Base-by-base conservation (phyloP, 1,284 basidiomycete species). In the Rhodotorula sp. region DNA sequence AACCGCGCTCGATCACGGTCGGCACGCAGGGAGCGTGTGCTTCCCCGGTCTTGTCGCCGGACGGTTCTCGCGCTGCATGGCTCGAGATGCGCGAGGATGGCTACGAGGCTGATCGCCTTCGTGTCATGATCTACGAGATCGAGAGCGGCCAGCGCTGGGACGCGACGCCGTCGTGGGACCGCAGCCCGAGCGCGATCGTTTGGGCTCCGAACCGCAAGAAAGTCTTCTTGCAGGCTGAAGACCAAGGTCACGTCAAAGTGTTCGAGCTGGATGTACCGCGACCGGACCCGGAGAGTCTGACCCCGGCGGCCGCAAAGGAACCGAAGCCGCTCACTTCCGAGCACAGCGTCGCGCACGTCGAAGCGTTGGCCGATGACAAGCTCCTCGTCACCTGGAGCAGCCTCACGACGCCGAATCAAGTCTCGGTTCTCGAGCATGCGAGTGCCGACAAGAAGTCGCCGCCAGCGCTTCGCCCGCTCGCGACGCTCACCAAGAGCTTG, bases 1-100 rank as follows among this genome's bases (percentile, higher is more conserved):
- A 62, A 23, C 73, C 77, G 7, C 70, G 67, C 31, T 71, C 79
- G 73, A 82, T 97, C 57, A 95, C 93, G 0, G 87, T 88, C 21
- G 91, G 91, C 10, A 84, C 85, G 54, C 92, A 94, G 80, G 93
- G 92, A 43, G 93, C 93, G 4, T 89, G 88, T 7, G 87, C 86
- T 76, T 84, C 81, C 49, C 85, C 86, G 3, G 62, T 67, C 31
- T 90, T 94, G 79, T 90, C 84, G 74, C 82, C 83, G 4, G 82
- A 86, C 52, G 90, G 89, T 0, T 85, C 85, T 66, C 55, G 62
- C 26, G 86, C 87, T 2, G 92, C 90, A 0, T 97, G 93, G 93
- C 82, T 91, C 54, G 89, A 97, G 81, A 86, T 93, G 74, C 87
- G 88, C 60, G 80, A 90, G 49, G 79, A 97, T 78, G 93, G 93